Percentiles rank a stretch among this genome's conserved stretches.
phyloP scores from a whole-genome alignment of 2,329 filamentous ascomycete species.

The Exophiala spinifera region DNA sequence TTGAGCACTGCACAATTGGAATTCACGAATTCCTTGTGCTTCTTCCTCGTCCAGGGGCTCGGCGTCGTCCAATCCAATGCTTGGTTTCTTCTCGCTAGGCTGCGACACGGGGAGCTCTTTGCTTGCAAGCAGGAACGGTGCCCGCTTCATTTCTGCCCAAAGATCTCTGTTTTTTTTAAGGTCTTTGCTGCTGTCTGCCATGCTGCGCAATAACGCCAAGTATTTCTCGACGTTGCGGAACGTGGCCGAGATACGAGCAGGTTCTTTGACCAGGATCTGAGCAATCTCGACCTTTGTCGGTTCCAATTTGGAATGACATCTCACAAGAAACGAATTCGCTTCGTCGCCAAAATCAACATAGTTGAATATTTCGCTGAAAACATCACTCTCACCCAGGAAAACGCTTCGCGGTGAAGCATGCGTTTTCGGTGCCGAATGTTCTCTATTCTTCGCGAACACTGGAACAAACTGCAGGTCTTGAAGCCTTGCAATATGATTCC shows the following conservation, averaged over 20 bases:
- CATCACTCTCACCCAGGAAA: conserved; percentile 70
- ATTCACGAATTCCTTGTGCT: conserved; percentile 68
- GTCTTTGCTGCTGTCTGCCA: conserved; percentile 68
- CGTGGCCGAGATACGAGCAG: conserved; percentile 73
- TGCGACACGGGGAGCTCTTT: conserved; percentile 59
- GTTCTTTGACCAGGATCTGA: conserved; percentile 76
- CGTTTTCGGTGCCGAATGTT: conserved; percentile 44
- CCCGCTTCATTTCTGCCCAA: conserved; percentile 69
- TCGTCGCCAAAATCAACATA: conserved; percentile 91
- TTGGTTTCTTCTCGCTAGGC: conserved; percentile 28
- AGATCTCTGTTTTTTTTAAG: conserved; percentile 77
- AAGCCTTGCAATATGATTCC: conserved; percentile 58
- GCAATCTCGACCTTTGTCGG: conserved; percentile 85
- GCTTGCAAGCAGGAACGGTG: conserved; percentile 78
- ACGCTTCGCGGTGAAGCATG: conserved; percentile 68
- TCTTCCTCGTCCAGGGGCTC: conserved; percentile 57
- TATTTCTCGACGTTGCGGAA: conserved; percentile 85
- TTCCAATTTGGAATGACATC: conserved; percentile 86
- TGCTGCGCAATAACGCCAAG: conserved; percentile 71
- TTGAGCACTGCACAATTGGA: conserved; percentile 68
- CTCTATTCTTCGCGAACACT: conserved; percentile 42
- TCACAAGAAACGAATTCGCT: conserved; percentile 83
- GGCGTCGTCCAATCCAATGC: conserved; percentile 39
- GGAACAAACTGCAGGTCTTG: conserved; percentile 70
- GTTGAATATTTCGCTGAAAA: conserved; percentile 89